Percentiles rank a stretch among this genome's conserved stretches.
Evolutionary conservation across 2,329 filamentous ascomycete genomes (phyloP).

Genomic region (Aspergillus fructus): DNA sequence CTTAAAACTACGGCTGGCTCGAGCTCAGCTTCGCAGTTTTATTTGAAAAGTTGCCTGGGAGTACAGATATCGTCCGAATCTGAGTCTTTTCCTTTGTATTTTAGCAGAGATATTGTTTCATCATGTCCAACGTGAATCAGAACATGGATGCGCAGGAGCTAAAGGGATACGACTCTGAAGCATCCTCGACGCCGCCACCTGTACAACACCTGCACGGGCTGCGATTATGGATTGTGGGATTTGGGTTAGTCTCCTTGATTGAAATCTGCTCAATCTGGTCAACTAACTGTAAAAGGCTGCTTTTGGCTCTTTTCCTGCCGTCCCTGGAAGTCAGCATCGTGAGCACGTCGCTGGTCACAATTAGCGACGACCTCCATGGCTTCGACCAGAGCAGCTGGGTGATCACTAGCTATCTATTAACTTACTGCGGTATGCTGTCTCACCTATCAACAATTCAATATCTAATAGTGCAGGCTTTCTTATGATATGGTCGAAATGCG

Average conservation of each 20-base stretch:
- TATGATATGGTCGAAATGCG: slow-evolving; percentile 58
- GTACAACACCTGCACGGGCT: background rate
- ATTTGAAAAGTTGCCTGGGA: background rate
- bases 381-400: slow-evolving; percentile 47
- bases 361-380: slow-evolving; percentile 8
- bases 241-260: background rate
- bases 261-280: background rate
- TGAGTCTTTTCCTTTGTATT: too few species aligned
- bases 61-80: too few species aligned
- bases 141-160: background rate
- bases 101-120: background rate
- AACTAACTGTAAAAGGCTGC: background rate
- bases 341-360: background rate
- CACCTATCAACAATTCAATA: background rate
- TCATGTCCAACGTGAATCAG: background rate
- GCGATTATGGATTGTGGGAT: background rate
- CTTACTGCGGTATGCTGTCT: slow-evolving; percentile 44
- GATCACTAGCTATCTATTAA: slow-evolving; percentile 50
- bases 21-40: background rate
- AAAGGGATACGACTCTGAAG: background rate
- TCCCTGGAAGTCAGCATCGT: background rate
- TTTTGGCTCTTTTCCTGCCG: background rate
- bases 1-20: background rate
- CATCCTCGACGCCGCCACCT: background rate
- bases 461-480: slow-evolving; percentile 50